Evolutionary conservation across 805 yeast species (phyloP).

Genomic region (Barnettozyma californica): DNA sequence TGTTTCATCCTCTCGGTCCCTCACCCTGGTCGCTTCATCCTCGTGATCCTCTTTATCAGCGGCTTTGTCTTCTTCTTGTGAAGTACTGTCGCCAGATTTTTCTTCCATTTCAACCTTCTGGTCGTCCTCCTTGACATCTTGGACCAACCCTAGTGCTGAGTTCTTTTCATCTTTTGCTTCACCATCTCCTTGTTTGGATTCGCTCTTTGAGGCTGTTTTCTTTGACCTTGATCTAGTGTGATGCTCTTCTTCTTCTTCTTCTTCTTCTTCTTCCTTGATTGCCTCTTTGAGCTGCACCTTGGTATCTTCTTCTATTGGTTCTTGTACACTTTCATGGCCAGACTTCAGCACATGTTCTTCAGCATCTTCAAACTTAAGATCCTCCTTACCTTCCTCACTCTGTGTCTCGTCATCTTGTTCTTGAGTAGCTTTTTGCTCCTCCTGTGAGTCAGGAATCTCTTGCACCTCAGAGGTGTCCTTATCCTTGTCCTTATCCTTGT

Average conservation of each 20-base stretch:
- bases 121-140: conserved; percentile 2
- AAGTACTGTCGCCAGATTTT: conserved; percentile 27
- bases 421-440: conserved; percentile 7
- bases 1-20: conserved; percentile 7
- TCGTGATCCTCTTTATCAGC: conserved; percentile 12
- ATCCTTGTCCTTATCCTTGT: not conserved
- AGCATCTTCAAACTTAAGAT: not conserved
- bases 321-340: not conserved
- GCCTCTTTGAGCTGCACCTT: conserved; percentile 2
- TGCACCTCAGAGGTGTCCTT: not conserved
- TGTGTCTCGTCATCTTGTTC: conserved; percentile 1
- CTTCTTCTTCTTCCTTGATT: not conserved
- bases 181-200: not conserved
- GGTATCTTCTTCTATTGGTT: not conserved
- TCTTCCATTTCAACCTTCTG: not conserved
- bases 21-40: conserved; percentile 7
- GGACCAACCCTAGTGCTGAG: not conserved
- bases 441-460: not conserved
- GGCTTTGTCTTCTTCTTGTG: conserved; percentile 22
- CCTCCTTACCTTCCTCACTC: not conserved
- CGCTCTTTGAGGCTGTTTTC: not conserved
- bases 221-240: not conserved
- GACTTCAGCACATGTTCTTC: not conserved
- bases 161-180: conserved; percentile 5
- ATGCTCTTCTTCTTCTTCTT: not conserved